Conservation (phyloP, 1,284 basidiomycete genomes). For the Fomitopsis palustris region DNA sequence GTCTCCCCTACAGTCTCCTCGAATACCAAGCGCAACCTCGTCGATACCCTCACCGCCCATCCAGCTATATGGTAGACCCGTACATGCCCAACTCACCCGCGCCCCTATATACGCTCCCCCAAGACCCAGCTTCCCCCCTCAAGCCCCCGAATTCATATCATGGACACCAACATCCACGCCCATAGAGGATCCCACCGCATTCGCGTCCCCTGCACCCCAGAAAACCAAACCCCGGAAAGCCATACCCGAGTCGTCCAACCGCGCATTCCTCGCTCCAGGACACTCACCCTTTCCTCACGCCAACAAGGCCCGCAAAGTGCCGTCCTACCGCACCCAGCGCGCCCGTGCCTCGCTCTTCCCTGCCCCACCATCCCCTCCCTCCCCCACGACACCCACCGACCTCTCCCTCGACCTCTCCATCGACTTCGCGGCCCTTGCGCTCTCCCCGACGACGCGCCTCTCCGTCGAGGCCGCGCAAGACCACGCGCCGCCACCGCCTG, state of each 20-base stretch:
- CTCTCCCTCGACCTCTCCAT: constrained; percentile 54
- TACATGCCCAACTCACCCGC: neutral
- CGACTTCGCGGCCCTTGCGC: constrained; percentile 48
- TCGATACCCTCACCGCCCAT: neutral
- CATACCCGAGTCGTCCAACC: constrained; percentile 56
- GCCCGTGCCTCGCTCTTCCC: constrained; percentile 36
- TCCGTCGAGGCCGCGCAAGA: constrained; percentile 12
- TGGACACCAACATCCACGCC: constrained; percentile 30
- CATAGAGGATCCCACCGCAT: neutral
- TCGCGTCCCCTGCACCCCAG: neutral
- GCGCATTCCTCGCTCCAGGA: neutral
- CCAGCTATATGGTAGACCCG: neutral
- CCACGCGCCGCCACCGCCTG: constrained; percentile 25
- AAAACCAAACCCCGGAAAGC: constrained; percentile 47
- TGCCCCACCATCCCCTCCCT: constrained; percentile 48
- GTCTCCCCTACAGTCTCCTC: constrained; percentile 4
- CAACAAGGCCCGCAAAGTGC: constrained; percentile 52
- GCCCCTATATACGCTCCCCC: too few species aligned
- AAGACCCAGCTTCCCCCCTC: constrained; percentile 5
- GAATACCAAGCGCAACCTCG: neutral
- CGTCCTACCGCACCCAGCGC: constrained; percentile 50
- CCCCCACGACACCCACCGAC: constrained; percentile 41
- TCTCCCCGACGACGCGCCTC: constrained; percentile 28
- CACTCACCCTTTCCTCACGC: neutral
- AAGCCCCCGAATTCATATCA: constrained; percentile 8